Base-by-base conservation (phyloP, 805 yeast genomes). In the Lipomyces sp. region DNA sequence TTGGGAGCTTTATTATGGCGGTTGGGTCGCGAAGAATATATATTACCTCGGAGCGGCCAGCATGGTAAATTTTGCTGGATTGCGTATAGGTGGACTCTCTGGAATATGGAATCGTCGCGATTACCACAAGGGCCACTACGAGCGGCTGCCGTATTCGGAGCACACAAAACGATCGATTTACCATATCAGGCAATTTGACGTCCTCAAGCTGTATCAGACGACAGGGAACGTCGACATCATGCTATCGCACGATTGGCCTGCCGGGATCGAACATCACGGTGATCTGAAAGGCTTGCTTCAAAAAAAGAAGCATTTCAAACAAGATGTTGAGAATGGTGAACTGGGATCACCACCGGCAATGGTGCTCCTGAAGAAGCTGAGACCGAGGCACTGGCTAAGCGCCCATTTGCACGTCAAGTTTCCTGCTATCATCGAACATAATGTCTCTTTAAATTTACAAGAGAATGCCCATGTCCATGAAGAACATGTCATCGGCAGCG, bases 221-320 rank as follows among this genome's bases (percentile, higher is more conserved):
- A 77, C 51, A 43, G 61, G 51, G 59, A 60, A 52, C 11, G 41
- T 80, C 4, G 85, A 86, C 59, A 64, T 89, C 1, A 73, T 84
- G 64, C 53, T 91, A 46, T 78, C 86, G 29, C 98, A 93, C 67
- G 98, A 93, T 70, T 93, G 98, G 98, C 98, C 98, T 0, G 81
- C 74, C 36, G 86, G 85, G 2, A 81, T 90, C 8, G 84, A 76
- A 38, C 68, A 78, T 4, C 69, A 77, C 65, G 98, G 97, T 0
- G 66, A 85, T 60, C 16, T 72, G n/a, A 56, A 65, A 0, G 50
- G 60, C 22, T 69, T 93, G 10, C 61, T 91, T 22, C 62, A 63
- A 24, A 57, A 61, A 11, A 93, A 93, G 65, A 86, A 84, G 0
- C 84, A 75, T 61, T 86, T 93, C 65, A 71, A 69, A 52, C 61